Evolutionary conservation across 2,329 filamentous ascomycete species (phyloP), one percentile per base, ranked within the genome.

Genomic region (Colletotrichum tamarilloi): DNA sequence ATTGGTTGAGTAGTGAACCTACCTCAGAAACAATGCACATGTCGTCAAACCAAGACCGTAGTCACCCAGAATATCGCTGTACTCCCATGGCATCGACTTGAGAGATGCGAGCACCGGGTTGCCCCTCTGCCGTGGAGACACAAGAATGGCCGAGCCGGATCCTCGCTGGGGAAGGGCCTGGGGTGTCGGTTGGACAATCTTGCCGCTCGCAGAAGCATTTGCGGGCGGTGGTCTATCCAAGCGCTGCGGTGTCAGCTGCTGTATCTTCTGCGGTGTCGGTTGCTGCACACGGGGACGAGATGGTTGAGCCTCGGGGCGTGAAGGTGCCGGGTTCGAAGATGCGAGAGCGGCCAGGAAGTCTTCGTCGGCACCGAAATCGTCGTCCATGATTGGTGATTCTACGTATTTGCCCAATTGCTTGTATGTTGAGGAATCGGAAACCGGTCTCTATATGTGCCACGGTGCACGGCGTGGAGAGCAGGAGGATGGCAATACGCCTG

Each of bases 1-100:
- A 26, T 11, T 24, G 19, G 4, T 14, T 19, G 19, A 19, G 62
- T 22, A 32, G 9, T 26, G 11, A 8, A 75, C 76, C 55, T 60
- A 86, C 86, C 86, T 97, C 55, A 99, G 86, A 80, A 98, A 99
- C 5, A 99, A 88, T 0, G 94, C 95, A 79, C 96, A 98, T 7
- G 95, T 97, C 0, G 95, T 97, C 55, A 90, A 81, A 0, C 97
- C 96, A 28, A 98, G 87, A 9, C 96, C 93, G 81, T 97, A 99
- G 84, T 99, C 97, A 38, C 96, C 94, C 1, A 93, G 92, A n/a
- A 98, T 98, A 79, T 98, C 96, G 74, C 94, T 95, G 82, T 98
- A 98, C 83, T 99, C 97, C 97, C 97, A 99, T 0, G 95, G 90
- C 72, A 97, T 88, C 1, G 93, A 92, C 73, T 93, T 92, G 77